phyloP scores from a whole-genome alignment of 495 filamentous ascomycete genomes.

The Aspergillus homomorphus region DNA sequence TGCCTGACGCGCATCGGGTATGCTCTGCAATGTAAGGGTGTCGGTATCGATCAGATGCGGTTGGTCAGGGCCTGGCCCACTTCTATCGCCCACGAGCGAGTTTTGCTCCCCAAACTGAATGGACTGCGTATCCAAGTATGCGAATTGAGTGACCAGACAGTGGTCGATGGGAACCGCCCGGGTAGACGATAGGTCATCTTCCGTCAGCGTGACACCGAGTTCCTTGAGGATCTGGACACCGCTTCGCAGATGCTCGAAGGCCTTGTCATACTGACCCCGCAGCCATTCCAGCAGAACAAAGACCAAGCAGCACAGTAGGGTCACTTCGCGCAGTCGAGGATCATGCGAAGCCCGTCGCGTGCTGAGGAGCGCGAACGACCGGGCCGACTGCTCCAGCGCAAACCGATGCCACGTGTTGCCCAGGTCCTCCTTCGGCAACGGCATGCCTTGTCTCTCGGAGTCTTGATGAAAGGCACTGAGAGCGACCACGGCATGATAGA shows the following conservation, averaged over 20 bases:
- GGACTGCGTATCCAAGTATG: conserved; percentile 9
- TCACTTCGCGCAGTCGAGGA: conserved; percentile 19
- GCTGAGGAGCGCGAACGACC: conserved; percentile 16
- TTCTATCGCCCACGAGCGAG: not conserved
- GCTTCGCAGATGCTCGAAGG: conserved; percentile 17
- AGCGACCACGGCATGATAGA: conserved; percentile 50
- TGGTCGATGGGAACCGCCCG: not conserved
- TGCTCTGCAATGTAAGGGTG: not conserved
- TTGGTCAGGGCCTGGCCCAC: not conserved
- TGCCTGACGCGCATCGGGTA: not conserved
- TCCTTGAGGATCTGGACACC: conserved; percentile 18
- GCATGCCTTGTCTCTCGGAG: conserved; percentile 14
- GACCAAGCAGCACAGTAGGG: conserved; percentile 22
- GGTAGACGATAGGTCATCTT: not conserved
- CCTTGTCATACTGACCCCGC: conserved; percentile 21
- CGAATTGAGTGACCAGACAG: conserved; percentile 2
- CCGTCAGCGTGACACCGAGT: not conserved
- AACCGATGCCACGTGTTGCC: conserved; percentile 18
- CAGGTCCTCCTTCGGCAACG: conserved; percentile 15
- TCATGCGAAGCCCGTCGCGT: conserved; percentile 17
- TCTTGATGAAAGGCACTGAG: conserved; percentile 44
- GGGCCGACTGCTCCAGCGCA: conserved; percentile 20
- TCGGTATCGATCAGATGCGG: not conserved
- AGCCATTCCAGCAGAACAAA: conserved; percentile 22
- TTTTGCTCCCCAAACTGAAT: conserved; percentile 4